A percentile compares a stretch with the other conserved stretches of the same genome.
Evolutionary conservation across 2,329 filamentous ascomycete genomes (phyloP).

Genomic region (Didymella pomorum): DNA sequence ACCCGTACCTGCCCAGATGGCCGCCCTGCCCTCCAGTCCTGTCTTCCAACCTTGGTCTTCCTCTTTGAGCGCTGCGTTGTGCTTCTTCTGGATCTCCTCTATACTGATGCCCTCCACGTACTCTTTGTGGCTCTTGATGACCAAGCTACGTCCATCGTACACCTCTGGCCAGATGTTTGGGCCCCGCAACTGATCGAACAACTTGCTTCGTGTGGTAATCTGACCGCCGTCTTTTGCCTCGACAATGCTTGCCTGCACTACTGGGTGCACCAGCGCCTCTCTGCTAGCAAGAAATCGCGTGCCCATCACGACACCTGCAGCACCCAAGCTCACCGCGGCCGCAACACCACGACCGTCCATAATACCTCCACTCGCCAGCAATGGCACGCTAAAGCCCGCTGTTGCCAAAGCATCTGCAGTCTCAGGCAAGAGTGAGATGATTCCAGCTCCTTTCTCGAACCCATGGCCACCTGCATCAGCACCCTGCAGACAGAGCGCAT

Average conservation of each 20-base stretch:
- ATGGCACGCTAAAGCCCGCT: slow-evolving; percentile 31
- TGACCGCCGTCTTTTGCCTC: slow-evolving; percentile 59
- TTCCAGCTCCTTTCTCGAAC: slow-evolving; percentile 62
- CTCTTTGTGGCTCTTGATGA: slow-evolving; percentile 61
- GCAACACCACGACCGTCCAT: slow-evolving; percentile 66
- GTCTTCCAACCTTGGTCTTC: slow-evolving; percentile 62
- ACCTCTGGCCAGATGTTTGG: slow-evolving; percentile 65
- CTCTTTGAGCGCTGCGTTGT: slow-evolving; percentile 57
- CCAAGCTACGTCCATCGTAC: slow-evolving; percentile 66
- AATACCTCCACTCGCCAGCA: slow-evolving; percentile 69
- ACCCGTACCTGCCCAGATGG: slow-evolving; percentile 66
- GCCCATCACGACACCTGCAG: slow-evolving; percentile 66
- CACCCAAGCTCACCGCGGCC: slow-evolving; percentile 64
- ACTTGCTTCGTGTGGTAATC: slow-evolving; percentile 57
- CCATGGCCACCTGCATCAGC: slow-evolving; percentile 72
- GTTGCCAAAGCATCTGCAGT: slow-evolving; percentile 58
- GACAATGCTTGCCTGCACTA: slow-evolving; percentile 58
- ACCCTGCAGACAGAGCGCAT: slow-evolving; percentile 70
- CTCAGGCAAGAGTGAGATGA: slow-evolving; percentile 67
- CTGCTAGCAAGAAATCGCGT: slow-evolving; percentile 67
- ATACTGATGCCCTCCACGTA: slow-evolving; percentile 49
- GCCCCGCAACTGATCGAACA: slow-evolving; percentile 64
- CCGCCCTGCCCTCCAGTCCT: slow-evolving; percentile 61
- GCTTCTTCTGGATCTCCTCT: slow-evolving; percentile 54
- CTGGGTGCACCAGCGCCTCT: slow-evolving; percentile 56